Base-by-base conservation (phyloP, 192 early-diverging fungal species). In the Paraglomus occultum region DNA sequence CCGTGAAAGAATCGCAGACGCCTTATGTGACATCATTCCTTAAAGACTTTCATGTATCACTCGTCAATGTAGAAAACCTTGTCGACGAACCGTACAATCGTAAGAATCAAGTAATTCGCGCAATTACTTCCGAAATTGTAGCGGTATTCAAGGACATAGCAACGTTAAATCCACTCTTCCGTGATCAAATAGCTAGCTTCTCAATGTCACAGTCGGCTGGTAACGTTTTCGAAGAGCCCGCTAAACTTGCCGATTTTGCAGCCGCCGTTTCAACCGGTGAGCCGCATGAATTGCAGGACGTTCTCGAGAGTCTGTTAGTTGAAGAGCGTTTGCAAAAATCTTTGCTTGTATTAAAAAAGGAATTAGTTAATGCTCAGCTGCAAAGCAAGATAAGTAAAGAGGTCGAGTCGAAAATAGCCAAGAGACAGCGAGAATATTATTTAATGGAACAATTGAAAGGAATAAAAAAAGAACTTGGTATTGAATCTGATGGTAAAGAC, bases 401-500 rank as follows among this genome's bases (percentile, higher is more conserved):
- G 72, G 97, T 99, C 15, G 97, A 99, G 76, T 90, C 91, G 67
- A 98, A 98, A 82, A 99, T 99, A 71, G 93, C 92, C 4, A 89
- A 95, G 70, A 86, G 95, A 23, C 94, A 99, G 82, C 93, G 97
- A 71, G 97, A 99, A 78, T 99, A 95, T 81, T 99, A 95, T 67
- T 77, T 99, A 77, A 97, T 97, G 95, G 97, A 99, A 81, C 97
- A 99, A 78, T 85, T 99, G 69, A 98, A 97, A 80, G 95, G 95
- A 1, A 99, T 99, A 77, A 99, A 99, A 79, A 96, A 96, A 83
- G 95, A 99, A 79, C 84, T 99, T 15, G 97, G 97, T 10, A 86
- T 99, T 43, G 97, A 99, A 73, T 88, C 85, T 57, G 97, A 99
- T 73, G 97, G 97, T 51, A 99, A 99, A 79, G 97, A 99, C 73